A percentile compares a stretch with the other conserved stretches of the same genome.
Evolutionary conservation across 495 filamentous ascomycete genomes (phyloP).

Genomic region (Lasiosphaeris hirsuta): DNA sequence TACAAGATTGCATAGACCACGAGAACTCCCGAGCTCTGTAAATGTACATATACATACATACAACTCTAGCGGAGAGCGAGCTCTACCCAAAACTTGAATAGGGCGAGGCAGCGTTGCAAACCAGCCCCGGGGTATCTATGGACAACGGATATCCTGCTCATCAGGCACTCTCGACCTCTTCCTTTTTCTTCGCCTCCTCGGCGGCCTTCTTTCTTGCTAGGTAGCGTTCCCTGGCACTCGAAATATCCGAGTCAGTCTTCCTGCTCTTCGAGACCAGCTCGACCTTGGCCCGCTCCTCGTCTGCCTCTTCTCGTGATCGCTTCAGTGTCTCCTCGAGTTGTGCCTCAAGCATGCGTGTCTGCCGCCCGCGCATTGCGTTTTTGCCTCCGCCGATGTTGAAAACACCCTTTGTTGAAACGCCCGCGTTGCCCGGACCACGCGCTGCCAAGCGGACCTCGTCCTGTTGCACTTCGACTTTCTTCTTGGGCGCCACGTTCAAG

Average conservation of each 20-base stretch:
- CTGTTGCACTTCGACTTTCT: conserved; percentile 36
- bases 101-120: neutral
- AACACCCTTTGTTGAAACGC: conserved; percentile 40
- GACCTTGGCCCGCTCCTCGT: conserved; percentile 61
- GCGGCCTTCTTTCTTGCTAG: conserved; percentile 77
- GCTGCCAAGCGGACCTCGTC: conserved; percentile 32
- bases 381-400: conserved; percentile 44
- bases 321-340: conserved; percentile 75
- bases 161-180: conserved; percentile 17
- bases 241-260: conserved; percentile 76
- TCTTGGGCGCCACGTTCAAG: conserved; percentile 71
- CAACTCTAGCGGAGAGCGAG: no score
- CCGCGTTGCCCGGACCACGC: conserved; percentile 30
- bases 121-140: neutral
- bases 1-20: no score
- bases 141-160: neutral
- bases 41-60: neutral
- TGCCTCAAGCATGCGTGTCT: conserved; percentile 82
- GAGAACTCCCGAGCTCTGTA: no score
- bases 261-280: conserved; percentile 70
- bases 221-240: conserved; percentile 82
- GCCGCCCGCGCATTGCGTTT: conserved; percentile 69
- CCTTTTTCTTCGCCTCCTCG: conserved; percentile 63
- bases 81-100: neutral
- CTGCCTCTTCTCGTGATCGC: conserved; percentile 69